Conservation (phyloP, 2,329 filamentous ascomycete species). For the Cladophialophora carrionii region DNA sequence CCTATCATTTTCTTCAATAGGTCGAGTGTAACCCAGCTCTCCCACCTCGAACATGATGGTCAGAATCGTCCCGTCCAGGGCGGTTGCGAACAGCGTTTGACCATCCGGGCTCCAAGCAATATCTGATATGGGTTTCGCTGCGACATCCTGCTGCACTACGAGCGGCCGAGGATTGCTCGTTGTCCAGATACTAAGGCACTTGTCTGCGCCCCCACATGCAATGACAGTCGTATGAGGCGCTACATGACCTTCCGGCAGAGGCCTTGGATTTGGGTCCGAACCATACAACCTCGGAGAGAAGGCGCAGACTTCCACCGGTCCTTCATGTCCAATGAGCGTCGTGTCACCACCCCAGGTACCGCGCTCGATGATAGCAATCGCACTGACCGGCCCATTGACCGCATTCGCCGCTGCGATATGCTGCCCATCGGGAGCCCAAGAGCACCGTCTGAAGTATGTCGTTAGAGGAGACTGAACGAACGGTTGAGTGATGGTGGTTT, state of each 20-base stretch:
- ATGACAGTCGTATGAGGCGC: slow-evolving; percentile 79
- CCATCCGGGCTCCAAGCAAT: slow-evolving; percentile 93
- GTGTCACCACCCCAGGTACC: slow-evolving; percentile 95
- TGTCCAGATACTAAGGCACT: slow-evolving; percentile 95
- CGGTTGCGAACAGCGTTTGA: slow-evolving; percentile 80
- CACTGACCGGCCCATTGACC: slow-evolving; percentile 95
- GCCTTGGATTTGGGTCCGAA: slow-evolving; percentile 64
- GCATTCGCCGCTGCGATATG: slow-evolving; percentile 97
- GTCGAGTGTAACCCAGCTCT: slow-evolving; percentile 86
- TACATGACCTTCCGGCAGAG: slow-evolving; percentile 50
- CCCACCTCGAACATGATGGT: slow-evolving; percentile 79
- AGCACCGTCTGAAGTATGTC: slow-evolving; percentile 94
- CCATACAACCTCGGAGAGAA: slow-evolving; percentile 92
- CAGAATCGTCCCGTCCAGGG: slow-evolving; percentile 86
- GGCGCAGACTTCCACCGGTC: slow-evolving; percentile 93
- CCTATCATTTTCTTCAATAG: slow-evolving; percentile 86
- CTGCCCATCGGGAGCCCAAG: slow-evolving; percentile 96
- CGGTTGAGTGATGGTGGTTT: slow-evolving; percentile 84
- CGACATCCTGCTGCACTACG: slow-evolving; percentile 84
- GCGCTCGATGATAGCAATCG: slow-evolving; percentile 92
- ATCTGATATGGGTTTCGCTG: slow-evolving; percentile 90
- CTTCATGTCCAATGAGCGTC: slow-evolving; percentile 95
- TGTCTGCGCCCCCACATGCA: slow-evolving; percentile 94
- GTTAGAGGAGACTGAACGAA: slow-evolving; percentile 92
- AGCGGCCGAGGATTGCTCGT: slow-evolving; percentile 91